Evolutionary conservation across 1,139 yeast genomes (phyloP).

Genomic region (Debaryomycetaceae sp.): DNA sequence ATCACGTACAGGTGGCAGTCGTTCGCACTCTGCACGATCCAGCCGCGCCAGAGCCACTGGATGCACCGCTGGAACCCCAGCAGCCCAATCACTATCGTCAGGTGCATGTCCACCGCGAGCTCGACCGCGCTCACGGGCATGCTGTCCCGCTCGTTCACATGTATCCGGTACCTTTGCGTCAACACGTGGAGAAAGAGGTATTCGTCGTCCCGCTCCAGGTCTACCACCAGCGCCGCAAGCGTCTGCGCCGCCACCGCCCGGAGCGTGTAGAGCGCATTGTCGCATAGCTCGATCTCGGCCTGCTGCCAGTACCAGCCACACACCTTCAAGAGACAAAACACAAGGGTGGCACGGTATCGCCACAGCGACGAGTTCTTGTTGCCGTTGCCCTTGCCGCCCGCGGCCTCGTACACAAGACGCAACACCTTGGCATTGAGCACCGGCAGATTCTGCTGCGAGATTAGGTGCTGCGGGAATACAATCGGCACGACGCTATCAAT

Average conservation of each 20-base stretch:
- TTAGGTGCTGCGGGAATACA: conserved; percentile 38
- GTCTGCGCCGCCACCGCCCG: conserved; percentile 64
- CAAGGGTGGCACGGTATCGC: conserved; percentile 55
- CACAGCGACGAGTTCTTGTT: conserved; percentile 42
- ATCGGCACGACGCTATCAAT: conserved; percentile 66
- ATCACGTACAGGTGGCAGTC: conserved; percentile 63
- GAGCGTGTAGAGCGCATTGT: conserved; percentile 49
- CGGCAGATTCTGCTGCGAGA: conserved; percentile 50
- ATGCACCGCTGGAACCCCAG: conserved; percentile 79
- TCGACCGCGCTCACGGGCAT: conserved; percentile 66
- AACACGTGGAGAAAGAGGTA: conserved; percentile 67
- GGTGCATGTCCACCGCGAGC: conserved; percentile 78
- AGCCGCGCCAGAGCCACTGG: conserved; percentile 88
- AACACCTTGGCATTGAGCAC: conserved; percentile 52
- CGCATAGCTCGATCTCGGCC: conserved; percentile 51
- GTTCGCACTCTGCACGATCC: conserved; percentile 70
- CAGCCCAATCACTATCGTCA: conserved; percentile 65
- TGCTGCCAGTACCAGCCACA: conserved; percentile 67
- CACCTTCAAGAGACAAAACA: conserved; percentile 66
- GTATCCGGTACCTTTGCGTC: conserved; percentile 64
- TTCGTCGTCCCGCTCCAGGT: conserved; percentile 43
- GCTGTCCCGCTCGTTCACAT: conserved; percentile 50
- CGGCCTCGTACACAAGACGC: conserved; percentile 55
- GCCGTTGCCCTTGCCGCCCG: conserved; percentile 71
- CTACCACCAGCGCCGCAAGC: conserved; percentile 62